Evolutionary conservation across 2,329 filamentous ascomycete species (phyloP), one percentile per base, ranked within the genome.

Genomic region (Penicillium palitans): DNA sequence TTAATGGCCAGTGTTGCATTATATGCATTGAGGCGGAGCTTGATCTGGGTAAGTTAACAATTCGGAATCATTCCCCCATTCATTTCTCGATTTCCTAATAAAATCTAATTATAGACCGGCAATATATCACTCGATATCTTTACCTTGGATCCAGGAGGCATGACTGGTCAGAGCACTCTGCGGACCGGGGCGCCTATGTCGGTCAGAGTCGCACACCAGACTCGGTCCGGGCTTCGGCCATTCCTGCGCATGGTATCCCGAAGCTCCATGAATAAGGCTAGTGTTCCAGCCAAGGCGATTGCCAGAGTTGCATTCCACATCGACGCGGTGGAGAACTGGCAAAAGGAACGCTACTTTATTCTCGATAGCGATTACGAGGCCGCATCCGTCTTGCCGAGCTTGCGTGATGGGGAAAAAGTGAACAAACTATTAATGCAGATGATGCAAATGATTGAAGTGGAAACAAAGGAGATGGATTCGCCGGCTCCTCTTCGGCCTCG

Each of bases 101-200:
- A 31, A 21, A 19, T 61, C 60, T 46, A 44, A 29, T 27, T 54
- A 33, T 64, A 76, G 73, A 66, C 68, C 15, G 70, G 63, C 2
- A 72, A 70, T 57, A 74, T 75, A 39, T 61, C 70, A 10, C 66
- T 75, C n/a, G 70, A 74, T 54, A 69, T 76, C 53, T 74, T 68
- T 62, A 74, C 71, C 2, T 61, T 75, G 48, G 72, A 75, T 55
- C 73, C 72, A 6, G 72, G 73, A 21, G 66, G 61, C 6, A 65
- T 74, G 55, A 58, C 63, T 13, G 70, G 70, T 17, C 61, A 68
- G 9, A 68, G 62, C 25, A 66, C 68, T 31, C 54, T 69, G 29
- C 63, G 65, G n/a, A 64, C 60, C 6, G 58, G 63, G 19, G 64
- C 65, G 1, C 70, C 72, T 44, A 52, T 67, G 54, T 73, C 70